A percentile compares a stretch with the other conserved stretches of the same genome.
Conservation (phyloP, 805 yeast genomes). For the Hanseniaspora meyeri region DNA sequence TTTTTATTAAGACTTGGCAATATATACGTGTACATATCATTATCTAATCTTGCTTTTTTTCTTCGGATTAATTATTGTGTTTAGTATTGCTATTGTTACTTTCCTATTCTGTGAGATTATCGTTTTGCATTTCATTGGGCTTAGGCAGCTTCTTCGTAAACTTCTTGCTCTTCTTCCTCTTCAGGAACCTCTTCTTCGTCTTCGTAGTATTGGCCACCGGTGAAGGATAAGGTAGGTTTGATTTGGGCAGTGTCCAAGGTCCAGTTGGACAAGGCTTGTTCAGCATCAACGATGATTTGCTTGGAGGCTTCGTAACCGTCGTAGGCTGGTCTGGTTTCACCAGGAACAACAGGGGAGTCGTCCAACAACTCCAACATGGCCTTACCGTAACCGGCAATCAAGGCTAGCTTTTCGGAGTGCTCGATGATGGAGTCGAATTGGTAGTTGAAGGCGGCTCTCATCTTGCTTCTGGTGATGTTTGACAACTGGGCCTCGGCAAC, state of each 20-base stretch:
- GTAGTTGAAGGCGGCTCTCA: conserved; percentile 93
- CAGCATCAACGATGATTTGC: conserved; percentile 95
- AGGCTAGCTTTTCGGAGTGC: conserved; percentile 87
- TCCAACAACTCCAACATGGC: conserved; percentile 90
- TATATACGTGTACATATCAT: not conserved
- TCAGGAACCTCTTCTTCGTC: conserved; percentile 60
- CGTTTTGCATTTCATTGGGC: conserved; percentile 21
- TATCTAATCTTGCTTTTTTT: no score
- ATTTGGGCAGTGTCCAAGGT: conserved; percentile 90
- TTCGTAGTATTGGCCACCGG: conserved; percentile 58
- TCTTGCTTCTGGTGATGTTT: conserved; percentile 93
- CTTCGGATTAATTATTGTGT: not conserved
- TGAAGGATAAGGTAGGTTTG: conserved; percentile 82
- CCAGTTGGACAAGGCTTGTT: conserved; percentile 91
- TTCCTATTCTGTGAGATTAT: conserved; percentile 18
- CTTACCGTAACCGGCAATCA: conserved; percentile 98
- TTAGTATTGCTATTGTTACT: not conserved
- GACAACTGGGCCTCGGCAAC: conserved; percentile 99
- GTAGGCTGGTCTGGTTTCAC: conserved; percentile 96
- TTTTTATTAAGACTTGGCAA: no score
- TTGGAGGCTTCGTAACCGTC: conserved; percentile 97
- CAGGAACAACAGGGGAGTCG: conserved; percentile 96
- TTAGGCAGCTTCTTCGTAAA: conserved; percentile 32
- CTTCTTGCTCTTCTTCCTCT: conserved; percentile 38
- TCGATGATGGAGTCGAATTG: conserved; percentile 94